These are phyloP conservation scores for Teunomyces kruisii DNA, from an alignment of 805 yeast species.

Conservation along the genomic window DNA sequence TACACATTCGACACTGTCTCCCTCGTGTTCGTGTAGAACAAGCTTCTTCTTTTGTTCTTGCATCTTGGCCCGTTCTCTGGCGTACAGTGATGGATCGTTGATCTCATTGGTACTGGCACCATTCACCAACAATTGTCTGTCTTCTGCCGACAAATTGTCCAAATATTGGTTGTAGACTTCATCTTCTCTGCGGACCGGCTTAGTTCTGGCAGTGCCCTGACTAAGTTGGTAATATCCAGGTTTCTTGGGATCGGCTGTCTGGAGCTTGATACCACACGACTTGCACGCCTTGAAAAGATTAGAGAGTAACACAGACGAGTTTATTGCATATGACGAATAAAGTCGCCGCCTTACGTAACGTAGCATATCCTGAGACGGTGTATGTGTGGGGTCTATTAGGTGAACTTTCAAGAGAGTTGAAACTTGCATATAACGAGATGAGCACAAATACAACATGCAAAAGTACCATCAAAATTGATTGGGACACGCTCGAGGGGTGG, in stretches of 20 bases:
- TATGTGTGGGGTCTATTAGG: too few relatives aligned
- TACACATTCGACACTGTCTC: conserved; percentile 40
- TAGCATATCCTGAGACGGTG: neutral
- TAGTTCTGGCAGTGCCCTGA: neutral
- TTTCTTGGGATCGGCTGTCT: conserved; percentile 29
- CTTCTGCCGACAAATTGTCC: conserved; percentile 22
- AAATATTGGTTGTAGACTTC: conserved; percentile 19
- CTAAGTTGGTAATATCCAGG: conserved; percentile 45
- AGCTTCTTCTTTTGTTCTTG: neutral
- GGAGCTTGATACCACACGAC: conserved; percentile 60
- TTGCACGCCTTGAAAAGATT: conserved; percentile 34
- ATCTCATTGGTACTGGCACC: conserved; percentile 5
- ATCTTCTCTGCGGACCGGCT: conserved; percentile 21
- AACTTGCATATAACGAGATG: neutral
- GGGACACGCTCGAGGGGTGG: neutral
- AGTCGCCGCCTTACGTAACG: neutral
- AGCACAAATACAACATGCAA: too few relatives aligned
- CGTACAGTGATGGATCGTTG: conserved; percentile 3
- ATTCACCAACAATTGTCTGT: conserved; percentile 25
- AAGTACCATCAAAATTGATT: neutral
- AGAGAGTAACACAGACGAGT: conserved; percentile 10
- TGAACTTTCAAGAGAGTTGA: too few relatives aligned
- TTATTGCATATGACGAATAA: conserved; percentile 5
- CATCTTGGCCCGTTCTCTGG: conserved; percentile 5
- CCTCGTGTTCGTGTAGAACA: neutral